Evolutionary conservation across 192 early-diverging fungal genomes (phyloP).

Genomic region (Umbelopsis sp.): DNA sequence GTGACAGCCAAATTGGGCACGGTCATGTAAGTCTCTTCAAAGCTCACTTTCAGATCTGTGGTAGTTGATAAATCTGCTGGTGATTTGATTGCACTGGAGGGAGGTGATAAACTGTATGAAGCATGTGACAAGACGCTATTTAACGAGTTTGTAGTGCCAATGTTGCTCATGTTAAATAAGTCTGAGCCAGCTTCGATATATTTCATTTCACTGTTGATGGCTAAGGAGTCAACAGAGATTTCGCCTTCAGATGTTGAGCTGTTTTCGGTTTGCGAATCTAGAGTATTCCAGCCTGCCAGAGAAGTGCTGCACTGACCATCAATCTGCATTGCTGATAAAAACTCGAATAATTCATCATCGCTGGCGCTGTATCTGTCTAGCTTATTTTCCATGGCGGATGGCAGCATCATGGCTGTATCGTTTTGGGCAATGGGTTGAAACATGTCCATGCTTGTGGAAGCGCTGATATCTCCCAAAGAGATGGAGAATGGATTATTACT

Average conservation of each 20-base stretch:
- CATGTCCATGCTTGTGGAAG: neutral
- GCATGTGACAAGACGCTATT: neutral
- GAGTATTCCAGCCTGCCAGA: neutral
- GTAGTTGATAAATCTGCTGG: neutral
- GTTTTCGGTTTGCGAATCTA: conserved; percentile 17
- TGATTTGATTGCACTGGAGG: neutral
- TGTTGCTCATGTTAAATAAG: neutral
- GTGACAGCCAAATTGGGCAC: conserved; percentile 1
- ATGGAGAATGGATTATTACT: conserved; percentile 12
- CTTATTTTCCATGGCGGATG: neutral
- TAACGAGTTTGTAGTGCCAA: neutral
- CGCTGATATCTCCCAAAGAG: conserved; percentile 1
- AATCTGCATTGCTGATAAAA: conserved; percentile 14
- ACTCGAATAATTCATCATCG: conserved; percentile 9
- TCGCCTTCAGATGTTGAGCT: conserved; percentile 14
- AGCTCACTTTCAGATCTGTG: conserved; percentile 5
- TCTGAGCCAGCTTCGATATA: neutral
- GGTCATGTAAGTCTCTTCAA: neutral
- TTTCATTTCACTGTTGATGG: neutral
- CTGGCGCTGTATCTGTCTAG: neutral
- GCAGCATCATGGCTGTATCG: neutral
- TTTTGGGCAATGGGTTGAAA: neutral
- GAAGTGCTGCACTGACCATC: conserved; percentile 1
- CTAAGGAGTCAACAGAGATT: conserved; percentile 4
- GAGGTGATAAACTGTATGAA: neutral